Evolutionary conservation across 73 alveolate genomes (phyloP).

Genomic region (Blepharisma stoltei): DNA sequence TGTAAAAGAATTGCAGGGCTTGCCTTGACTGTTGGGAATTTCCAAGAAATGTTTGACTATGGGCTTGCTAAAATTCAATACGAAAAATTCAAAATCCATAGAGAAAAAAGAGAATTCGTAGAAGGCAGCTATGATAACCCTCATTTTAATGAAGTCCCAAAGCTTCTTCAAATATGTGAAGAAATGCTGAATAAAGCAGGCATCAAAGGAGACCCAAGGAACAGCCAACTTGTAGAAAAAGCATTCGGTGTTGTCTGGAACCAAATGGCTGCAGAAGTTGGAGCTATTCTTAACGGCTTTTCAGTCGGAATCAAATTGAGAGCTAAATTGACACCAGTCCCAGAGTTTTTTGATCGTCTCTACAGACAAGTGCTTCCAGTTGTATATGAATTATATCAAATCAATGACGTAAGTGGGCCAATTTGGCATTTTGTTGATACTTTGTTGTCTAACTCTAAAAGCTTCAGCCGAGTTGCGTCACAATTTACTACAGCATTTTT

Average conservation of each 20-base stretch:
- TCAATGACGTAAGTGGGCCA: not conserved
- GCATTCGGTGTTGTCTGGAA: conserved; percentile 1
- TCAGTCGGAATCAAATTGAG: not conserved
- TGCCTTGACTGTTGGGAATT: not conserved
- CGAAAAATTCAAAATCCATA: not conserved
- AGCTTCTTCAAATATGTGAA: not conserved
- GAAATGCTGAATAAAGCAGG: not conserved
- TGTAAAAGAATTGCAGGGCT: not conserved
- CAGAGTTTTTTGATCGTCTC: not conserved
- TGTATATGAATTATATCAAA: not conserved
- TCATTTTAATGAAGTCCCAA: not conserved
- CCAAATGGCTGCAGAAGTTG: not conserved
- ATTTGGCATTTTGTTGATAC: conserved; percentile 21
- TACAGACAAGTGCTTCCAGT: conserved; percentile 5
- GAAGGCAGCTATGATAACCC: conserved; percentile 1
- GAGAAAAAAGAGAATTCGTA: not conserved
- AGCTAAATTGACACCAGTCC: not conserved
- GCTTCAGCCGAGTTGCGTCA: not conserved
- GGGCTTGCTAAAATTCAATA: not conserved
- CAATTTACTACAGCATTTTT: conserved; percentile 1
- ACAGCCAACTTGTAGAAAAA: not conserved
- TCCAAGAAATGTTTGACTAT: not conserved
- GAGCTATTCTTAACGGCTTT: not conserved
- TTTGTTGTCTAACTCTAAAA: not conserved
- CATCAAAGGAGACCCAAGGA: not conserved